A percentile compares a stretch with the other conserved stretches of the same genome.
phyloP scores from a whole-genome alignment of 2,329 filamentous ascomycete species.

The Ceratocystis ficicola region DNA sequence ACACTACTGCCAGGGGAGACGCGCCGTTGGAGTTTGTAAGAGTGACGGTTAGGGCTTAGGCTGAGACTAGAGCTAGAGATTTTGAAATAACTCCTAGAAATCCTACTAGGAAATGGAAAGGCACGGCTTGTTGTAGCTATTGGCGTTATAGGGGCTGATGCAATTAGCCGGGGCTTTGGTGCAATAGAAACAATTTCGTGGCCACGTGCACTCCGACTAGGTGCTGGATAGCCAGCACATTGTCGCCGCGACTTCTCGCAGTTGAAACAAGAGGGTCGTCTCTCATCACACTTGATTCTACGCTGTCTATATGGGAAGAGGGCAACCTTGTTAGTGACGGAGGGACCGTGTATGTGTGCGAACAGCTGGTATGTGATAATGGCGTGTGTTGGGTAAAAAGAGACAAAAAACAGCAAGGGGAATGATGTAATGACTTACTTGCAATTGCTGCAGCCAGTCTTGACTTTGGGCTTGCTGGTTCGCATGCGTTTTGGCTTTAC shows the following conservation, averaged over 20 bases:
- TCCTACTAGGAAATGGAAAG: slow-evolving; percentile 3
- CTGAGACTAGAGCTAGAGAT: not conserved
- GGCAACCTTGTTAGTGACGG: slow-evolving; percentile 1
- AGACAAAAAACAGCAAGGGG: not conserved
- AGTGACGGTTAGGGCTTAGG: slow-evolving; percentile 4
- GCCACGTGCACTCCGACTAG: slow-evolving; percentile 36
- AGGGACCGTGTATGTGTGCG: not conserved
- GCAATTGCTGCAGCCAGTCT: slow-evolving; percentile 55
- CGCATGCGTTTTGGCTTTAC: slow-evolving; percentile 34
- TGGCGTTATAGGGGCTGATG: not conserved
- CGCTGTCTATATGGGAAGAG: slow-evolving; percentile 35
- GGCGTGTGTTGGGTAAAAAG: not conserved
- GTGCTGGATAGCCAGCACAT: slow-evolving; percentile 52
- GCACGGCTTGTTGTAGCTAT: not conserved
- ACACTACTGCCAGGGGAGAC: not conserved
- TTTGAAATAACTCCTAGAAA: not conserved
- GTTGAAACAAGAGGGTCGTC: slow-evolving; percentile 46
- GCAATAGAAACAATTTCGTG: slow-evolving; percentile 40
- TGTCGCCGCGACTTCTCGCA: slow-evolving; percentile 46
- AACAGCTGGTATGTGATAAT: not conserved
- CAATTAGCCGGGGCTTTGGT: slow-evolving; percentile 29
- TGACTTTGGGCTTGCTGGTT: slow-evolving; percentile 49
- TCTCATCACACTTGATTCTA: slow-evolving; percentile 56
- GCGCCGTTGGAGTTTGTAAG: slow-evolving; percentile 6
- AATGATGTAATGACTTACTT: slow-evolving; percentile 40